Conservation (phyloP, 495 filamentous ascomycete genomes). For the Xylaria bambusicola region DNA sequence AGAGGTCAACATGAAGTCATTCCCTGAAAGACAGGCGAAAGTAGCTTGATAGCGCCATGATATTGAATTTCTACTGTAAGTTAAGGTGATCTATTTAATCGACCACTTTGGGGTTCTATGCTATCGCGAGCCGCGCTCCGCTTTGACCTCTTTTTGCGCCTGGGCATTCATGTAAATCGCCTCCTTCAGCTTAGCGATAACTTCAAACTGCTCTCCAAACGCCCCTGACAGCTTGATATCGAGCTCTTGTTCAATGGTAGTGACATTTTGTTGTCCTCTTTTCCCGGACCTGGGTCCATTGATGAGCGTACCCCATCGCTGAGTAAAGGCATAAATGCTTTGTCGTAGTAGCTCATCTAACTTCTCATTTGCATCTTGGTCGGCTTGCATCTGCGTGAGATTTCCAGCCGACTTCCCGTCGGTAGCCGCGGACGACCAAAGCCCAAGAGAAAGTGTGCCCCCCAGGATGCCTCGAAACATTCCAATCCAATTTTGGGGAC, state of each 20-base stretch:
- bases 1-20: no score
- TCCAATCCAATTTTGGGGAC: slow-evolving; percentile 45
- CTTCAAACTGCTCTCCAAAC: slow-evolving; percentile 50
- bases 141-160: slow-evolving; percentile 38
- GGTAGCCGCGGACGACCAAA: slow-evolving; percentile 35
- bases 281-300: slow-evolving; percentile 39
- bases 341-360: slow-evolving; percentile 75
- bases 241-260: slow-evolving; percentile 47
- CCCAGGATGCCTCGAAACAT: slow-evolving; percentile 43
- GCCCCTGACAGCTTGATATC: slow-evolving; percentile 46
- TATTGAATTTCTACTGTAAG: no score
- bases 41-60: no score
- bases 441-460: slow-evolving; percentile 35
- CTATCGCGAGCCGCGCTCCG: slow-evolving; percentile 34
- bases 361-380: slow-evolving; percentile 73
- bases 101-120: not conserved
- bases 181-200: slow-evolving; percentile 52
- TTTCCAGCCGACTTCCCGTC: slow-evolving; percentile 16
- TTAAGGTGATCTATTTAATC: no score
- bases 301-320: slow-evolving; percentile 53
- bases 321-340: slow-evolving; percentile 79
- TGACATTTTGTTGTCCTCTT: slow-evolving; percentile 39
- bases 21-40: no score
- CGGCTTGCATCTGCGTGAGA: slow-evolving; percentile 21
- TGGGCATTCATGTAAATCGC: slow-evolving; percentile 49